Evolutionary conservation across 2,329 filamentous ascomycete genomes (phyloP), one percentile per base, ranked within the genome.

Genomic region (Botrytis porri): DNA sequence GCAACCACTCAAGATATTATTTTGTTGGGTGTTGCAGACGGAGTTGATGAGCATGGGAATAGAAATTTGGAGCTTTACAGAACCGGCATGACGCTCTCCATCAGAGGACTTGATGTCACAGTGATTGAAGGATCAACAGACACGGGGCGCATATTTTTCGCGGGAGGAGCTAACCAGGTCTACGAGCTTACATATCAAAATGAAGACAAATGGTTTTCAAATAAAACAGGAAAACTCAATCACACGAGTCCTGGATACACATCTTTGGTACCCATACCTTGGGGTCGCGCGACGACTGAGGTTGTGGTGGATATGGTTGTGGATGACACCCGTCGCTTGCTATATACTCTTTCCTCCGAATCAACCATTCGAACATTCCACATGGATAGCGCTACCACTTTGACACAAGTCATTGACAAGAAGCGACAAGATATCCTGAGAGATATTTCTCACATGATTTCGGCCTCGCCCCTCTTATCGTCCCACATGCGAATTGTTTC

Each of bases 171-270:
- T 76, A 94, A 94, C 76, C 95, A 98, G 78, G 89, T 99, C 65
- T 93, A 96, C 81, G 96, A 99, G 83, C 88, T 99, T 71, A 95
- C 92, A 77, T 99, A 99, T 81, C 95, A 98, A 82, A 94, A 97
- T 80, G 94, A 98, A 82, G 96, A 99, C 83, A 92, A 93, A 78
- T 99, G 96, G 96, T 99, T 99, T 81, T 92, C 93, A 70, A 94
- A 90, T 82, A 89, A 92, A 76, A 97, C 93, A 81, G 90, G 92
- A 74, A 97, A 95, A 83, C 90, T 95, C 75, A 97, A 97, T 80
- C 96, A 98, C 81, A 95, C 92, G 66, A 91, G 88, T 81, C 90
- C 88, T 5, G 90, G 92, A 48, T 91, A 93, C 85, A 87, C 87
- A 72, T 90, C 88, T 18, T 86, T 92, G 3, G 84, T 93, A 4